These are phyloP conservation scores for Aschersonia sp. DNA, from an alignment of 2,329 filamentous ascomycete species.

Conservation along the genomic window DNA sequence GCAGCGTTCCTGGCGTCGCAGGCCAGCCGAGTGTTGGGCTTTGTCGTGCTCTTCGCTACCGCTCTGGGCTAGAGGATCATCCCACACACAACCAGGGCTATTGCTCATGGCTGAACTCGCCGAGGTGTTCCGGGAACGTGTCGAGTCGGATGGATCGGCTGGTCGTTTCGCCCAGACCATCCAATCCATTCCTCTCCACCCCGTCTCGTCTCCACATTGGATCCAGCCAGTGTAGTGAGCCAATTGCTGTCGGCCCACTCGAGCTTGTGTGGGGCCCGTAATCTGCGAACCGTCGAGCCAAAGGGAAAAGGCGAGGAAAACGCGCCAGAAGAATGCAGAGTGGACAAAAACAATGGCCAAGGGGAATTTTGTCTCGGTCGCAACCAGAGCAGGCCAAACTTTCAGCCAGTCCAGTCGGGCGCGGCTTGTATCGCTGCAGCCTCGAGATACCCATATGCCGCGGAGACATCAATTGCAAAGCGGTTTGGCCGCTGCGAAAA, in stretches of 20 bases:
- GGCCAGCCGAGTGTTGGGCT: no score
- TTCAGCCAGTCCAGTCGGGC: no score
- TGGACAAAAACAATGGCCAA: conserved; percentile 6
- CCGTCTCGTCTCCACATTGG: conserved; percentile 9
- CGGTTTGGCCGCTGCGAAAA: no score
- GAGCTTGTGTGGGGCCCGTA: conserved; percentile 19
- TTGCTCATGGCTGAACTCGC: not conserved
- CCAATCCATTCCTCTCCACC: not conserved
- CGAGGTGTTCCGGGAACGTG: conserved; percentile 1
- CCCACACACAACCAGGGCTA: no score
- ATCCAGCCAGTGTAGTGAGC: conserved; percentile 10
- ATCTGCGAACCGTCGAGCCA: conserved; percentile 13
- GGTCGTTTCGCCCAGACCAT: not conserved
- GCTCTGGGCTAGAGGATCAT: no score
- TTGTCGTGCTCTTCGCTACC: no score
- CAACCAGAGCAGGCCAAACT: not conserved
- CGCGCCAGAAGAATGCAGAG: conserved; percentile 10
- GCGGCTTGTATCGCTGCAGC: no score
- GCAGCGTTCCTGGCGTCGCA: no score
- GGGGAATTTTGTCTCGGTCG: conserved; percentile 1
- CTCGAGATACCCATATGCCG: no score
- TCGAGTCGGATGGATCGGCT: conserved; percentile 10
- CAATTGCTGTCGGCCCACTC: conserved; percentile 12
- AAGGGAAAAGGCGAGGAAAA: conserved; percentile 5
- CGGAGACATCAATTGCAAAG: no score